These are phyloP conservation scores for Emericellopsis cladophorae DNA, from an alignment of 2,329 filamentous ascomycete species.

Conservation along the genomic window DNA sequence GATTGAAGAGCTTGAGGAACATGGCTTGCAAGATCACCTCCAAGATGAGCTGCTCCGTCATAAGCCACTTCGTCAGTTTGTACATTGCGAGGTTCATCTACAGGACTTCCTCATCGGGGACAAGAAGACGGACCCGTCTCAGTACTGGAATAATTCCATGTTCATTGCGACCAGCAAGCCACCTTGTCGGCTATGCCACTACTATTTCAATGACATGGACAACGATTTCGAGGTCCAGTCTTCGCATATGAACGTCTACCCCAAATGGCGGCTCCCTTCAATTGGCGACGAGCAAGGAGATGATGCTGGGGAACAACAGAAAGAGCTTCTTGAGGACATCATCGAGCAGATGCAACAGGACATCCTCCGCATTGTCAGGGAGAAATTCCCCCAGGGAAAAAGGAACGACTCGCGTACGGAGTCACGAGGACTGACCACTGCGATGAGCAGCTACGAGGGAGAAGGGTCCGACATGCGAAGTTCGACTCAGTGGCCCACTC, in stretches of 20 bases:
- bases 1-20: slow-evolving; percentile 6
- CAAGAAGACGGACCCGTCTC: neutral
- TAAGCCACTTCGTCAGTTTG: slow-evolving; percentile 3
- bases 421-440: neutral
- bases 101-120: slow-evolving; percentile 8
- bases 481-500: neutral
- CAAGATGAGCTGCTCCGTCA: neutral
- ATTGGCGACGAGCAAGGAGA: slow-evolving; percentile 1
- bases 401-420: slow-evolving; percentile 5
- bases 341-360: slow-evolving; percentile 28
- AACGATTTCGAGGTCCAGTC: slow-evolving; percentile 8
- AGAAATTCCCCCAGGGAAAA: slow-evolving; percentile 6
- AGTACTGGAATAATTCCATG: slow-evolving; percentile 13
- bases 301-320: neutral
- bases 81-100: slow-evolving; percentile 18
- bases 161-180: slow-evolving; percentile 24
- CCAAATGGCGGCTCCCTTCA: slow-evolving; percentile 16
- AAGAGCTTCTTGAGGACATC: slow-evolving; percentile 7
- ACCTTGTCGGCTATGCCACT: slow-evolving; percentile 17
- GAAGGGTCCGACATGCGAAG: neutral
- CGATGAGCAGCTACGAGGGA: neutral
- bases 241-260: slow-evolving; percentile 19
- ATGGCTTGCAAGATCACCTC: slow-evolving; percentile 8
- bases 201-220: slow-evolving; percentile 15
- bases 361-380: slow-evolving; percentile 8